phyloP scores from a whole-genome alignment of 208 protist genomes.

The Crithidia mellificae region DNA sequence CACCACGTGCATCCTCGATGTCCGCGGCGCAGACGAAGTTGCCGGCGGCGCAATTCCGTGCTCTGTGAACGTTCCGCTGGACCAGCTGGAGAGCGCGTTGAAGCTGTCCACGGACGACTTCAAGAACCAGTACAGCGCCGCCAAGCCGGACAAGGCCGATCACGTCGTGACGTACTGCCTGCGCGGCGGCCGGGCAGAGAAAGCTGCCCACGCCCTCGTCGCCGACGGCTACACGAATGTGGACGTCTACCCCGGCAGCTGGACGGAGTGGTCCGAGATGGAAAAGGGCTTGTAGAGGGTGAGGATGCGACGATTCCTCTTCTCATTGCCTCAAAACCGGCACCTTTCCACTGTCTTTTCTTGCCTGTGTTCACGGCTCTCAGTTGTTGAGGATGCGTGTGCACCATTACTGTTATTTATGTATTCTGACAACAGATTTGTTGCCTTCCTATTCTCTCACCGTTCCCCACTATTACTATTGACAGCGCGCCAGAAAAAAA shows the following conservation, averaged over 20 bases:
- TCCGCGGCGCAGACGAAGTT: conserved; percentile 61
- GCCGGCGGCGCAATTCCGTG: conserved; percentile 55
- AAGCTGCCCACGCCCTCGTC: conserved; percentile 39
- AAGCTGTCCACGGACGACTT: conserved; percentile 50
- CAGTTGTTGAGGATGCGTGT: no score
- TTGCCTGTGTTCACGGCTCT: no score
- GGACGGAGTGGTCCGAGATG: conserved; percentile 70
- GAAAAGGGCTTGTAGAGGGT: conserved; percentile 20
- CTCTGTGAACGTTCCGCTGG: conserved; percentile 62
- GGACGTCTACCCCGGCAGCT: conserved; percentile 73
- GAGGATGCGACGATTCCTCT: background rate
- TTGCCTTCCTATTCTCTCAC: no score
- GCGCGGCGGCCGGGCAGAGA: conserved; percentile 52
- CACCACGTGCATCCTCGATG: conserved; percentile 59
- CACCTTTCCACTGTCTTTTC: no score
- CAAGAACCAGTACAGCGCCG: conserved; percentile 30
- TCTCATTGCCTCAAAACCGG: background rate
- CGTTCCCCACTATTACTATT: no score
- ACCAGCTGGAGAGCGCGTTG: conserved; percentile 53
- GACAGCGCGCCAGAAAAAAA: no score
- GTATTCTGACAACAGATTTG: no score
- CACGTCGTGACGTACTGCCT: conserved; percentile 77
- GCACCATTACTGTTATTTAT: no score
- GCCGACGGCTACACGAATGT: conserved; percentile 58
- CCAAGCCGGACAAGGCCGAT: conserved; percentile 49